phyloP scores from a whole-genome alignment of 1,284 basidiomycete genomes.

The Microstroma glucosiphilum region DNA sequence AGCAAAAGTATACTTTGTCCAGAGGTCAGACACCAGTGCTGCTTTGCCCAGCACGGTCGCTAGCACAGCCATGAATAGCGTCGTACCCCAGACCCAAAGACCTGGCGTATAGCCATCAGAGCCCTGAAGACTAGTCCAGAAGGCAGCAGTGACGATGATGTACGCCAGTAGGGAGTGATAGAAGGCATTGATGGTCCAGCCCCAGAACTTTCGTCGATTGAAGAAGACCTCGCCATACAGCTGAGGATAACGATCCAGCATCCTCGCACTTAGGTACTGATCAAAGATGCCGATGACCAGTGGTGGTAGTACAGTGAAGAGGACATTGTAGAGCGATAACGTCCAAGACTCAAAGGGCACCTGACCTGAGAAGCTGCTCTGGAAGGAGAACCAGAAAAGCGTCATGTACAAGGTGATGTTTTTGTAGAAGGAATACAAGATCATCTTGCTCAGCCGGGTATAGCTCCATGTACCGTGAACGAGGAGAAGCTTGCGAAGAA shows the following conservation, averaged over 20 bases:
- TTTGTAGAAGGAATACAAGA: slow-evolving; percentile 60
- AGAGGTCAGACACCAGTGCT: slow-evolving; percentile 92
- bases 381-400: slow-evolving; percentile 88
- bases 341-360: slow-evolving; percentile 99
- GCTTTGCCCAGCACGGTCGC: slow-evolving; percentile 96
- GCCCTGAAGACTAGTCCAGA: slow-evolving; percentile 71
- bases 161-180: slow-evolving; percentile 71
- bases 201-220: slow-evolving; percentile 61
- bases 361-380: slow-evolving; percentile 89
- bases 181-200: slow-evolving; percentile 89
- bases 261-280: slow-evolving; percentile 92
- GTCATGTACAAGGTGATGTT: slow-evolving; percentile 98
- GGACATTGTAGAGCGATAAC: slow-evolving; percentile 59
- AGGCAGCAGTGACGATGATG: slow-evolving; percentile 79
- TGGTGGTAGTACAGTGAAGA: slow-evolving; percentile 70
- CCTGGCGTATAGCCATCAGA: slow-evolving; percentile 74
- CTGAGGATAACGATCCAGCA: slow-evolving; percentile 95
- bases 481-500: slow-evolving; percentile 84
- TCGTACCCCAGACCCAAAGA: slow-evolving; percentile 96
- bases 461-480: slow-evolving; percentile 99
- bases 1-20: slow-evolving; percentile 97
- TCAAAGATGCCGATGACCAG: slow-evolving; percentile 96
- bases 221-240: slow-evolving; percentile 60
- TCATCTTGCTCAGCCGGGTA: slow-evolving; percentile 84
- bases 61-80: slow-evolving; percentile 79